A percentile compares a stretch with the other conserved stretches of the same genome.
phyloP scores from a whole-genome alignment of 2,329 filamentous ascomycete genomes.

The Ophiobolus disseminans region DNA sequence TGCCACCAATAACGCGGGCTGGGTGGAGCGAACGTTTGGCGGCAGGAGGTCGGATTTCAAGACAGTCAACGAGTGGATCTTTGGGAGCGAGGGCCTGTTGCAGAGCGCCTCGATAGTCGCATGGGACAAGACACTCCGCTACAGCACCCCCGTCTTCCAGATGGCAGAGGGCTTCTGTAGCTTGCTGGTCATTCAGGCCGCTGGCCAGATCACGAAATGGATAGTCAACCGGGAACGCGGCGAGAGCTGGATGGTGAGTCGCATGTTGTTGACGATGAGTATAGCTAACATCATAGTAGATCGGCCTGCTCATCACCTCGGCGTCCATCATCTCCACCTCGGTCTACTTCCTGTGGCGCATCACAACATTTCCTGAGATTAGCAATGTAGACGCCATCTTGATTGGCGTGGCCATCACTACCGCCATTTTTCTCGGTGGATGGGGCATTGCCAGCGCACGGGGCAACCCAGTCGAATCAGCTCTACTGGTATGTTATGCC shows the following conservation, averaged over 20 bases:
- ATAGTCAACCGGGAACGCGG: conserved; percentile 91
- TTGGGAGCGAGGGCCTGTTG: conserved; percentile 82
- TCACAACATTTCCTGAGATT: conserved; percentile 91
- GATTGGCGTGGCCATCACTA: conserved; percentile 91
- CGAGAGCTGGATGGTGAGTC: conserved; percentile 92
- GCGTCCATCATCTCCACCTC: conserved; percentile 92
- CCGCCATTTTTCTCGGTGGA: conserved; percentile 87
- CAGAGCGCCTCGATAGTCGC: conserved; percentile 81
- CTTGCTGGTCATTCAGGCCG: conserved; percentile 90
- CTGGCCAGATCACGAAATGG: conserved; percentile 93
- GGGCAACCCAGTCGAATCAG: conserved; percentile 94
- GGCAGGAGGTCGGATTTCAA: conserved; percentile 68
- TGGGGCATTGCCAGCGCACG: conserved; percentile 94
- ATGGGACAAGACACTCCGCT: conserved; percentile 88
- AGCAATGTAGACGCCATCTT: conserved; percentile 90
- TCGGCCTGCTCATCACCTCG: conserved; percentile 84
- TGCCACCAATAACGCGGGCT: conserved; percentile 70
- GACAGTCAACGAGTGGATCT: conserved; percentile 83
- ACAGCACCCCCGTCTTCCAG: conserved; percentile 94
- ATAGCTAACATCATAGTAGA: conserved; percentile 63
- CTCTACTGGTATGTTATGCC: conserved; percentile 66
- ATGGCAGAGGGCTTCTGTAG: conserved; percentile 96
- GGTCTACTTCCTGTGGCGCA: conserved; percentile 94
- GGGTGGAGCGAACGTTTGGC: conserved; percentile 81
- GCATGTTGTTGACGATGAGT: neutral